These are phyloP conservation scores for Platismatia glauca DNA, from an alignment of 495 filamentous ascomycete species.

Conservation along the genomic window DNA sequence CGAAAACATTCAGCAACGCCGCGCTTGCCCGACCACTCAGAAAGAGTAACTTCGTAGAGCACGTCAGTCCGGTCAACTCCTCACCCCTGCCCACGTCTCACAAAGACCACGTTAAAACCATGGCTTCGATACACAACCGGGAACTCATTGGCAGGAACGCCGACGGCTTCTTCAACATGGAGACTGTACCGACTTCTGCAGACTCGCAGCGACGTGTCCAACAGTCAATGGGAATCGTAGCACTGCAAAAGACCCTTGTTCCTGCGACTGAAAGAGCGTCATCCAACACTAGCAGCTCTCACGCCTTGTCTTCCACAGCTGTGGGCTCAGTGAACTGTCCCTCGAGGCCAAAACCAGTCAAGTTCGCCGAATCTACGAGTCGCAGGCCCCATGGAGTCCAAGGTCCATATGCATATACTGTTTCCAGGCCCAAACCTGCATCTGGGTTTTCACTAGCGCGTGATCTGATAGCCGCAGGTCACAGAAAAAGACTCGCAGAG, in stretches of 20 bases:
- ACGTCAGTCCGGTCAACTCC: not conserved
- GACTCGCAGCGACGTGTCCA: not conserved
- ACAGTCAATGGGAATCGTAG: not conserved
- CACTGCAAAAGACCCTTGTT: not conserved
- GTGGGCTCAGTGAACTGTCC: not conserved
- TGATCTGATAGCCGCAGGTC: not conserved
- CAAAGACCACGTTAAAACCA: not conserved
- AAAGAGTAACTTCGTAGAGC: not conserved
- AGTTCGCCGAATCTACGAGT: not conserved
- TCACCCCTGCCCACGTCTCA: not conserved
- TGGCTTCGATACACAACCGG: not conserved
- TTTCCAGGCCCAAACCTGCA: too few species aligned
- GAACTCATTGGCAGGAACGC: not conserved
- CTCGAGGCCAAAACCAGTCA: not conserved
- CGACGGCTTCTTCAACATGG: not conserved
- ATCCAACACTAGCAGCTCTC: not conserved
- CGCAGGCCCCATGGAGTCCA: not conserved
- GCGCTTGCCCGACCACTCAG: not conserved
- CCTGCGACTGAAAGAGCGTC: not conserved
- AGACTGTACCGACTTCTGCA: not conserved
- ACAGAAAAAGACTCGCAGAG: not conserved
- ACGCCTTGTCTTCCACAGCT: not conserved
- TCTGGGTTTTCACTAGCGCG: not conserved
- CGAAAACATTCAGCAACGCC: not conserved
- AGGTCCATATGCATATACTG: not conserved